phyloP scores from a whole-genome alignment of 2,329 filamentous ascomycete species.

The Elsinoe perseae region DNA sequence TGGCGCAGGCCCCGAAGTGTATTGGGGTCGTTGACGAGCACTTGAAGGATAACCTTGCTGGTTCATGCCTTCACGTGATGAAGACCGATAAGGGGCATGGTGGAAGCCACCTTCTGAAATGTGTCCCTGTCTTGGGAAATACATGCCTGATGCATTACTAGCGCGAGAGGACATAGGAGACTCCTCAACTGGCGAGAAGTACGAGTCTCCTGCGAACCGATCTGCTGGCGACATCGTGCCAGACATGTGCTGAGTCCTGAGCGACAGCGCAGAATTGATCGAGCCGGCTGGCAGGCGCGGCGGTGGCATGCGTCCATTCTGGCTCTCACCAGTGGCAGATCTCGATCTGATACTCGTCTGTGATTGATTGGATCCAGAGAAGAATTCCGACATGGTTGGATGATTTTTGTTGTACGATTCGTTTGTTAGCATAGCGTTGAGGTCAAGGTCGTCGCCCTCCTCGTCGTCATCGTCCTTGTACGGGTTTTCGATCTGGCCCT shows the following conservation, averaged over 20 bases:
- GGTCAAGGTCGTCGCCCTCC: constrained; percentile 32
- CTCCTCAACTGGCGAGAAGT: constrained; percentile 83
- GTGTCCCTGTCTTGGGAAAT: constrained; percentile 70
- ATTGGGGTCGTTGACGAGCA: constrained; percentile 14
- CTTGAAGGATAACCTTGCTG: constrained; percentile 16
- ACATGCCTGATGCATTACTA: constrained; percentile 63
- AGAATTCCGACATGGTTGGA: constrained; percentile 41
- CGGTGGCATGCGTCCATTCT: constrained; percentile 47
- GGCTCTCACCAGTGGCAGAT: constrained; percentile 66
- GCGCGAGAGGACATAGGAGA: constrained; percentile 68
- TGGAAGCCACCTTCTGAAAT: constrained; percentile 62
- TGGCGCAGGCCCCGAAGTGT: constrained; percentile 51
- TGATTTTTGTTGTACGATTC: constrained; percentile 21
- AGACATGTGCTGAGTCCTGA: constrained; percentile 56
- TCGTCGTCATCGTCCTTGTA: constrained; percentile 58
- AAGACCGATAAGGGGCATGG: constrained; percentile 69
- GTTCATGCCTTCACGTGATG: constrained; percentile 17
- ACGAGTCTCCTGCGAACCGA: constrained; percentile 62
- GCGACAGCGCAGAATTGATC: constrained; percentile 50
- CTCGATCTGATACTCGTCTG: constrained; percentile 67
- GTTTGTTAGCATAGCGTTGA: constrained; percentile 14
- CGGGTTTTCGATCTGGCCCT: constrained; percentile 66
- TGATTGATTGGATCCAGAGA: constrained; percentile 60
- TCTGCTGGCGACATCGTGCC: constrained; percentile 51
- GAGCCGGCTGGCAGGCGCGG: constrained; percentile 63